These are phyloP conservation scores for Choiromyces venosus DNA, from an alignment of 495 filamentous ascomycete species.

Conservation along the genomic window DNA sequence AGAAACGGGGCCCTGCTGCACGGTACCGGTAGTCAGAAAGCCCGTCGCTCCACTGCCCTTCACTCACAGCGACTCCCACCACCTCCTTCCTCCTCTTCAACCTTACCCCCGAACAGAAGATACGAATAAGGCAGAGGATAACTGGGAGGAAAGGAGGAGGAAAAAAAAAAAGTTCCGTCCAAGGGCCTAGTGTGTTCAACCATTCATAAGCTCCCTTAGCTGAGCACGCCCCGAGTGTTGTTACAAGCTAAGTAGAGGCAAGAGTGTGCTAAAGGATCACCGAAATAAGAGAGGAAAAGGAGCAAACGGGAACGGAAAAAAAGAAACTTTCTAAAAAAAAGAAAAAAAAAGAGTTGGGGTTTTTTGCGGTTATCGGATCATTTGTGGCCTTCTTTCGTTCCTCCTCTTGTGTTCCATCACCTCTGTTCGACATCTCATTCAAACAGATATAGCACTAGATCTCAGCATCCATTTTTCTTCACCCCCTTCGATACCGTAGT, in stretches of 20 bases:
- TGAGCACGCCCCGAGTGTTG: not conserved
- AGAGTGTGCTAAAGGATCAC: not conserved
- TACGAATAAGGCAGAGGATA: not conserved
- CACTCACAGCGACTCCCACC: not conserved
- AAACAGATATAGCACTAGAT: not conserved
- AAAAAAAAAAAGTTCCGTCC: not conserved
- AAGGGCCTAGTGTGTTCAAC: not conserved
- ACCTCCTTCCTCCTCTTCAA: not conserved
- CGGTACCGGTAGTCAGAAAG: not conserved
- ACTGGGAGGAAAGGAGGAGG: not conserved
- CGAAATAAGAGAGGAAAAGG: not conserved
- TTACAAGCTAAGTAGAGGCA: not conserved
- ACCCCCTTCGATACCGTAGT: not conserved
- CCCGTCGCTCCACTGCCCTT: not conserved
- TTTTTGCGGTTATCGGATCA: not conserved
- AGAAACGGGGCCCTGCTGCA: not conserved
- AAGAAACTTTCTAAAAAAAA: not conserved
- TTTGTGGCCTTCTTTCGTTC: not conserved
- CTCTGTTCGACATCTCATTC: not conserved
- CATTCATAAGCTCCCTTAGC: not conserved
- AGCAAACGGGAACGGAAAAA: not conserved
- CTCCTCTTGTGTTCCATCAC: not conserved
- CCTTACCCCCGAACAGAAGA: not conserved
- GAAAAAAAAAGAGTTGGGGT: not conserved
- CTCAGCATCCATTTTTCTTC: not conserved